Evolutionary conservation across 805 yeast genomes (phyloP), one percentile per base, ranked within the genome.

Genomic region (Crinitomyces ghanaensis): DNA sequence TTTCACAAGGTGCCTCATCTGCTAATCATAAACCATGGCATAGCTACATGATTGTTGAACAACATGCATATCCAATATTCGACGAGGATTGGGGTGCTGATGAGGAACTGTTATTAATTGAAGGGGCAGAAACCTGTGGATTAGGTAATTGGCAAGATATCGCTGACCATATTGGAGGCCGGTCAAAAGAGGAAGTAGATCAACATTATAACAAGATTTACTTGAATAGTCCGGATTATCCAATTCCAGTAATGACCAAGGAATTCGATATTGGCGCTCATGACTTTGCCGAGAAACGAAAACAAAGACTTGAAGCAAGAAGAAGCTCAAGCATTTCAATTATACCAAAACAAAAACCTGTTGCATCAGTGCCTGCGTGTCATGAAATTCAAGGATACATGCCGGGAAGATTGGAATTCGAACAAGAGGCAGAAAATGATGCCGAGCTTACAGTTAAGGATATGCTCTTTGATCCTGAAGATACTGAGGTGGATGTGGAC

Each of bases 361-460:
- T 81, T 30, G 86, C 95, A 0, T 84, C 96, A 5, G 88, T 81
- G 5, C 99, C 99, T 0, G 68, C 91, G 37, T 86, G 97, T 60
- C 96, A 93, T 51, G 97, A 93, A 49, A 74, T 91, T 40, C 97
- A 91, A 55, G 96, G 95, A 2, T 91, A 77, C 54, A 91, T 91
- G 99, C 99, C 99, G 25, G 99, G 97, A 27, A 73, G 99, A 50
- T 63, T 91, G 40, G 99, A 91, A 56, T 91, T 91, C 55, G 99
- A 91, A 49, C 83, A 78, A 38, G 99, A 91, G 54, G 85, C 81
- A 25, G 98, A 91, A 53, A 91, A 91, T 49, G 99, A 91, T 36
- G 97, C 98, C 0, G 99, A 91, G 57, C 66, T 78, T 36, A 77
- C 91, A 0, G 83, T 91, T 13, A 91, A 91, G 51, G 98, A 91